phyloP scores from a whole-genome alignment of 2,329 filamentous ascomycete species.

The Ascochyta koolunga region DNA sequence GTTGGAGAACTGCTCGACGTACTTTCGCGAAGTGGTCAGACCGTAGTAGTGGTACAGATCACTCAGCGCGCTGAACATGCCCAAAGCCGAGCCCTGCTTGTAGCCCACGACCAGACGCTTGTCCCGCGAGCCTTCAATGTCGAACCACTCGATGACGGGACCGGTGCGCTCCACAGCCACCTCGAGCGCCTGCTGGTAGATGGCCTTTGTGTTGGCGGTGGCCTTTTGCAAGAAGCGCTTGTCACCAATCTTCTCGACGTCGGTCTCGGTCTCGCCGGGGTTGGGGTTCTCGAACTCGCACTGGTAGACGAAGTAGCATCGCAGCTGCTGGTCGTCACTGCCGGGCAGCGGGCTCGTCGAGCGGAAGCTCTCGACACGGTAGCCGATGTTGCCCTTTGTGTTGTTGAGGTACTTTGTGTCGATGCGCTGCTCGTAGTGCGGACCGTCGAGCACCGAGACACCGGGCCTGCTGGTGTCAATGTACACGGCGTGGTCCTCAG shows the following conservation, averaged over 20 bases:
- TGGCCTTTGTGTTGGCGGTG: slow-evolving; percentile 90
- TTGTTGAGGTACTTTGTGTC: slow-evolving; percentile 95
- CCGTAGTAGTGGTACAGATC: slow-evolving; percentile 99
- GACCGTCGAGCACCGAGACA: slow-evolving; percentile 74
- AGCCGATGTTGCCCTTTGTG: slow-evolving; percentile 71
- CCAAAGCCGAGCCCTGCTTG: slow-evolving; percentile 87
- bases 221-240: slow-evolving; percentile 95
- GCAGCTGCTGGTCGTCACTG: slow-evolving; percentile 78
- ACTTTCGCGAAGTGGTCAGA: slow-evolving; percentile 93
- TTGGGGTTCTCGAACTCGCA: slow-evolving; percentile 84
- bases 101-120: slow-evolving; percentile 95
- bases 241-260: slow-evolving; percentile 90
- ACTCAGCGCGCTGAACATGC: slow-evolving; percentile 92
- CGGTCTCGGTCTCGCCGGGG: slow-evolving; percentile 77
- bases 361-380: slow-evolving; percentile 96
- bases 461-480: slow-evolving; percentile 97
- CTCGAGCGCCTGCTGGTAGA: slow-evolving; percentile 93
- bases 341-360: slow-evolving; percentile 81
- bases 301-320: slow-evolving; percentile 99
- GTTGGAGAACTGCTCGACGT: slow-evolving; percentile 97
- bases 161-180: slow-evolving; percentile 83
- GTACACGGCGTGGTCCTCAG: slow-evolving; percentile 92
- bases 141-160: slow-evolving; percentile 96
- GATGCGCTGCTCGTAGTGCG: slow-evolving; percentile 91
- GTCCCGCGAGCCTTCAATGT: slow-evolving; percentile 88